phyloP scores from a whole-genome alignment of 2,329 filamentous ascomycete species.

The Aschersonia sp. region DNA sequence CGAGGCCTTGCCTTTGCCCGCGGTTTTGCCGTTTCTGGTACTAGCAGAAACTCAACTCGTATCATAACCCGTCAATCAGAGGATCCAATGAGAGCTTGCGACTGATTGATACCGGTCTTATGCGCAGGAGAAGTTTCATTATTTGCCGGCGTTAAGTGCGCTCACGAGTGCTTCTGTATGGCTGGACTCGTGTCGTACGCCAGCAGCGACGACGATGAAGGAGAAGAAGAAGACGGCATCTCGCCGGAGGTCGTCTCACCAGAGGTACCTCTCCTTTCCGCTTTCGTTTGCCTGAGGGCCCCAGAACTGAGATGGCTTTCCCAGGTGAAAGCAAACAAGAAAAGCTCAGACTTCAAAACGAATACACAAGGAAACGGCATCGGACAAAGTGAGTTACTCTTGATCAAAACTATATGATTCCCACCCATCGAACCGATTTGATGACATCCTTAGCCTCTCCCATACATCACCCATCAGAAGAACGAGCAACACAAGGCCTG shows the following conservation, averaged over 20 bases:
- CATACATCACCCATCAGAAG: background rate
- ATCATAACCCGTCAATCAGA: no score
- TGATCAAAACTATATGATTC: no score
- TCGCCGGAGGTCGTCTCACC: background rate
- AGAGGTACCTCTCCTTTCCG: background rate
- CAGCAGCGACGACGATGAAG: conserved; percentile 33
- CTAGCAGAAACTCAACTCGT: background rate
- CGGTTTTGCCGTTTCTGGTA: background rate
- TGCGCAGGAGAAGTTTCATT: no score
- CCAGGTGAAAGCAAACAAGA: no score
- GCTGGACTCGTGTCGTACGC: conserved; percentile 33
- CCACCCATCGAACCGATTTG: no score
- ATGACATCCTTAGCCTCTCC: background rate
- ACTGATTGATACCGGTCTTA: no score
- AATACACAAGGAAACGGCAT: no score
- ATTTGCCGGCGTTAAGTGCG: no score
- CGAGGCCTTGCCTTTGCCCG: background rate
- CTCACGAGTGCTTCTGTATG: conserved; percentile 11
- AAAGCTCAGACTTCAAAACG: no score
- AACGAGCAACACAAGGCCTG: background rate
- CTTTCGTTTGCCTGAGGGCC: background rate
- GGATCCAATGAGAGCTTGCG: no score
- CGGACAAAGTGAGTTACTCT: no score
- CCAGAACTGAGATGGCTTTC: background rate
- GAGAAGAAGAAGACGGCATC: conserved; percentile 12